Evolutionary conservation across 306 rosid species (phyloP), one percentile per base, ranked within the genome.

Genomic region (Quercus aquifolioides): DNA sequence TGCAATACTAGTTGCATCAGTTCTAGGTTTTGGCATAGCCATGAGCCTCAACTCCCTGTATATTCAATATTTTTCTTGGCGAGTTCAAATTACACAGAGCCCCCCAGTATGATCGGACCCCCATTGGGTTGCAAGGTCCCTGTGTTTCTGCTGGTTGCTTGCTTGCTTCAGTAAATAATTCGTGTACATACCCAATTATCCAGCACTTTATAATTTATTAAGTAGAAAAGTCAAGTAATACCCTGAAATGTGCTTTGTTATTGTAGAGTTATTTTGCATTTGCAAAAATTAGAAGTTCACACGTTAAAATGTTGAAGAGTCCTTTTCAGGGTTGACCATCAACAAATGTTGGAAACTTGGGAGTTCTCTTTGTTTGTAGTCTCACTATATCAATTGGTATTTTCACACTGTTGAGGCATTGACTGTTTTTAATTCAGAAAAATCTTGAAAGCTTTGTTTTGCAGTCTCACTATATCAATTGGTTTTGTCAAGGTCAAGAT

Each of bases 11-110:
- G 87, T 94, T 55, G 88, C 99, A 71, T 80, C 99, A 25, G 84
- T 91, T 59, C 28, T 90, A 80, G 97, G 99, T 52, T 95, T 90
- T 63, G 99, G 97, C 71, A 30, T 86, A 82, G 83, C 99, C 55
- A 92, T 92, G 96, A 82, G 86, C 56, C 74, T 95, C 83, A 95
- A 95, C 84, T 75, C 89, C 68, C 19, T 84, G 62, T 92, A 86
- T 75, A 84, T 91, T 77, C 91, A 89, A 28, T 92, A 78, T 83
- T 80, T 75, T 69, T 69, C 86, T 8, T 91, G 99, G 99, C 88
- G 97, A 73, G 79, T 91, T 77, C 91, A 84, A 68, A 91, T 86
- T 49, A 73, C 87, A 1, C 90, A 74, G 64, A 77, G 83, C 80
- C 21, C 91, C 76, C 91, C 91, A 11, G 97, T 80, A 51, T 92